Evolutionary conservation across 176 grass and related monocot species (phyloP), one percentile per base, ranked within the genome.

Genomic region (Rhynchospora breviuscula): DNA sequence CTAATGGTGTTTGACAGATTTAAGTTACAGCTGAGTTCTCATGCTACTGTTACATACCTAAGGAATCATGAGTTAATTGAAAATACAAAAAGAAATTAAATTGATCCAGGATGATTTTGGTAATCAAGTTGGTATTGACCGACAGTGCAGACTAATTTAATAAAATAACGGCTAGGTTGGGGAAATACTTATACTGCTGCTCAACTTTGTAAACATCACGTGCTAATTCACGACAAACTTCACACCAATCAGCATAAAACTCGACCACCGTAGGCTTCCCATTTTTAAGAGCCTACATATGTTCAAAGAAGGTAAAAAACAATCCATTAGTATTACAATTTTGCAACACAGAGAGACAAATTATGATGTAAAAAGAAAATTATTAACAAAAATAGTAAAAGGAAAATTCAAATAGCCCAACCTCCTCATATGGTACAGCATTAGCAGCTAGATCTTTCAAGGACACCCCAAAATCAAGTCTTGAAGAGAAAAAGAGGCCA

Each of bases 241-340:
- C 96, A 82, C 96, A 99, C 93, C 96, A 99, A 87, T 95, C 96
- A 1, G 93, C 93, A 69, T 99, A 99, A 89, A 99, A 99, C 54
- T 95, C 93, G 2, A 99, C 86, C 67, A 99, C 96, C 74, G 93
- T 99, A 64, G 96, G 96, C 23, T 84, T 99, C 60, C 89, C 97
- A 85, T 99, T 99, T 88, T 79, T 68, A 66, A 99, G 93, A 89
- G 97, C 93, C 97, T 95, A 86, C 5, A 79, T 18, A 85, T 81
- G 45, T 59, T 80, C 5, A 83, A 78, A 31, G 35, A 56, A 67
- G 14, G 48, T 88, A 54, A 46, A 25, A 61, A 78, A 59, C 25
- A 54, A 8, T 29, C 26, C 26, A 29, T 29, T 29, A 29, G 1
- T 29, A 29, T 29, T n/a, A n/a, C n/a, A n/a, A n/a, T n/a, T n/a